A percentile compares a stretch with the other conserved stretches of the same genome.
phyloP scores from a whole-genome alignment of 108 stramenopile species.

The Licmophora abbreviata region DNA sequence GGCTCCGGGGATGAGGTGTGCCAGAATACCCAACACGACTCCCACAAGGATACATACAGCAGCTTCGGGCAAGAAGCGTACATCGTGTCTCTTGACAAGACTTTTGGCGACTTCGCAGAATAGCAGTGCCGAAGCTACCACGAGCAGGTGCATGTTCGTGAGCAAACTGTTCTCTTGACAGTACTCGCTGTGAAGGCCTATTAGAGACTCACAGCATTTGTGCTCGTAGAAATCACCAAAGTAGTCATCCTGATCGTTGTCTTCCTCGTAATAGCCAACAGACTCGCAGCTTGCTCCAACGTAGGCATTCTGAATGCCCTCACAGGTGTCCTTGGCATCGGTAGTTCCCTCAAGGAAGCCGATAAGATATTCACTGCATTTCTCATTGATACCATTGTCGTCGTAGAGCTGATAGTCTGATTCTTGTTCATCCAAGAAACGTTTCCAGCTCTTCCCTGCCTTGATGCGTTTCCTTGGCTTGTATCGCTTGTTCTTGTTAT shows the following conservation, averaged over 20 bases:
- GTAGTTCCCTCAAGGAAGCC: constrained; percentile 79
- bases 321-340: constrained; percentile 73
- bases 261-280: constrained; percentile 15
- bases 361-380: constrained; percentile 54
- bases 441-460: neutral
- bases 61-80: constrained; percentile 19
- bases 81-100: constrained; percentile 24
- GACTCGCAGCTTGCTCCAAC: constrained; percentile 12
- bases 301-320: constrained; percentile 74
- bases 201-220: constrained; percentile 26
- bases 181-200: constrained; percentile 33
- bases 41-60: constrained; percentile 18
- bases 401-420: constrained; percentile 13
- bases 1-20: constrained; percentile 1
- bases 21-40: constrained; percentile 1
- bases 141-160: constrained; percentile 31
- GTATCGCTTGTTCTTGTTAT: too few relatives aligned
- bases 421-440: neutral
- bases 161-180: constrained; percentile 19
- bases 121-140: constrained; percentile 35
- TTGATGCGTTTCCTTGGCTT: neutral
- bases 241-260: constrained; percentile 43
- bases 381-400: constrained; percentile 33
- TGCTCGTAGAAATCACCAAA: constrained; percentile 33
- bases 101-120: constrained; percentile 39